These are phyloP conservation scores for Chrysanthemum seticuspe DNA, from an alignment of 129 eudicot genomes.

Conservation along the genomic window DNA sequence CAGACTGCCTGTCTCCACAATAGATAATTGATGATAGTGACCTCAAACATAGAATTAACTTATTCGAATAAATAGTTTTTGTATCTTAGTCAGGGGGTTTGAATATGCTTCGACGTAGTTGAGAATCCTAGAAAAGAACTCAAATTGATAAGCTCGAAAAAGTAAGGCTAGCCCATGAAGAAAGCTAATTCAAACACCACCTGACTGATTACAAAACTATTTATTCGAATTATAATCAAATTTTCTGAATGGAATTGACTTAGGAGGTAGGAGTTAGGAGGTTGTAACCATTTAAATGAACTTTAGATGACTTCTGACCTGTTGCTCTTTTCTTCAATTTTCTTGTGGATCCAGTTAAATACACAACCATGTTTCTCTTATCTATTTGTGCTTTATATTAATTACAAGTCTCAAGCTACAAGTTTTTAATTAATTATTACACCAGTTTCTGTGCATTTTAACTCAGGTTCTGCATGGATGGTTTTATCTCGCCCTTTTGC, in stretches of 20 bases:
- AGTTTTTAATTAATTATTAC: background rate
- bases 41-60: background rate
- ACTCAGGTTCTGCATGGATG: constrained; percentile 80
- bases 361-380: background rate
- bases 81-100: too few species aligned
- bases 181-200: too few species aligned
- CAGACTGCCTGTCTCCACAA: background rate
- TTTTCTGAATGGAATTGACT: background rate
- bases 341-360: background rate
- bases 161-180: too few species aligned
- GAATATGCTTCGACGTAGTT: too few species aligned
- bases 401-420: background rate
- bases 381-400: background rate
- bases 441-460: background rate
- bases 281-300: background rate
- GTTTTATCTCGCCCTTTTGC: constrained; percentile 64
- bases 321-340: background rate
- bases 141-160: too few species aligned
- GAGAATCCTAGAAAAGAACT: too few species aligned
- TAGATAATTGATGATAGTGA: constrained; percentile 9
- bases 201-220: background rate
- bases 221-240: background rate
- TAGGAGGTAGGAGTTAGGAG: background rate
- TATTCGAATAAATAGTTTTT: too few species aligned
- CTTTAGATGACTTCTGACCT: background rate